A percentile compares a stretch with the other conserved stretches of the same genome.
Evolutionary conservation across 805 yeast genomes (phyloP).

Genomic region (Yamadazyma scolyti): DNA sequence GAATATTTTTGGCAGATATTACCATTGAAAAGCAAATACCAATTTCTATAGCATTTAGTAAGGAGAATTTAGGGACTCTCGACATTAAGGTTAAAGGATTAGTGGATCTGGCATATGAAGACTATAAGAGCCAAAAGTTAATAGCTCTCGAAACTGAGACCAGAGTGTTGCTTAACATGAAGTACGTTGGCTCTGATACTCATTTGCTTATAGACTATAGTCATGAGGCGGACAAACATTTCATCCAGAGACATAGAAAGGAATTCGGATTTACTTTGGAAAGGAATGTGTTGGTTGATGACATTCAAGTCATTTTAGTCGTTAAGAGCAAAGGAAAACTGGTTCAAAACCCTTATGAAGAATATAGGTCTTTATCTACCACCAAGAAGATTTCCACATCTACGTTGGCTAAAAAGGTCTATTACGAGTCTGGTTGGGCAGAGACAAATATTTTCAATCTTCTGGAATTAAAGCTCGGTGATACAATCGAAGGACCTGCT

Average conservation of each 20-base stretch:
- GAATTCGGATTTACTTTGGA: conserved; percentile 38
- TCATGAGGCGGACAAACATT: conserved; percentile 19
- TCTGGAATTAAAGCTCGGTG: conserved; percentile 18
- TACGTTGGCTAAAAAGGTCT: conserved; percentile 13
- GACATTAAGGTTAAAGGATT: conserved; percentile 45
- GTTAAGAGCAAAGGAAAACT: conserved; percentile 52
- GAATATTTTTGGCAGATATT: conserved; percentile 30
- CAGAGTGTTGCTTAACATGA: conserved; percentile 70
- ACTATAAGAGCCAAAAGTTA: conserved; percentile 48
- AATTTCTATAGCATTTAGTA: conserved; percentile 20
- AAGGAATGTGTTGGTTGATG: conserved; percentile 33
- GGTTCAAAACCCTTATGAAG: conserved; percentile 51
- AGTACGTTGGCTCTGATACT: conserved; percentile 89
- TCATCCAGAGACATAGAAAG: conserved; percentile 24
- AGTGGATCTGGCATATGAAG: conserved; percentile 35
- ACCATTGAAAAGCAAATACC: conserved; percentile 35
- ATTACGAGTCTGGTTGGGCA: conserved; percentile 32
- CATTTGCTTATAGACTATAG: conserved; percentile 60
- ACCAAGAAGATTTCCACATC: background rate
- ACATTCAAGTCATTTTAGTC: conserved; percentile 45
- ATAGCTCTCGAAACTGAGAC: conserved; percentile 38
- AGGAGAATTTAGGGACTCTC: conserved; percentile 31
- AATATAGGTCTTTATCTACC: conserved; percentile 14
- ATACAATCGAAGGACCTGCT: conserved; percentile 24
- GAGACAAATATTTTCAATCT: conserved; percentile 20